Conservation (phyloP, 495 filamentous ascomycete genomes). For the Tuber brumale region DNA sequence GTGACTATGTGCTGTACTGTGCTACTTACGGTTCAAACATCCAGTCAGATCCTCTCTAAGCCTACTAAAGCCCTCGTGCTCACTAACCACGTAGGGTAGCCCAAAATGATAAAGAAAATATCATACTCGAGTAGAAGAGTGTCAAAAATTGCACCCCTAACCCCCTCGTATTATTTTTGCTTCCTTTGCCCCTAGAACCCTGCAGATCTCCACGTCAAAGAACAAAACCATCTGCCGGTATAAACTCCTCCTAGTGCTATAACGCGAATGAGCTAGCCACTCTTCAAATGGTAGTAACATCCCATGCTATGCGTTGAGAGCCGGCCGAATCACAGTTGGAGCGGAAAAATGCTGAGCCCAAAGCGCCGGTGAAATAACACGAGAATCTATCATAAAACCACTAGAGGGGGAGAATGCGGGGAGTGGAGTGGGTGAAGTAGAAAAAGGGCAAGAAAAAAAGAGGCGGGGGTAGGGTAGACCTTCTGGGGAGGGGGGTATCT, state of each 20-base stretch:
- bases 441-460: neutral
- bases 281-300: neutral
- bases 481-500: neutral
- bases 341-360: conserved; percentile 3
- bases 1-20: neutral
- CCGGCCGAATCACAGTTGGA: conserved; percentile 3
- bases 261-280: neutral
- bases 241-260: neutral
- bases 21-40: neutral
- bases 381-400: conserved; percentile 1
- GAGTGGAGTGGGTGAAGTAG: neutral
- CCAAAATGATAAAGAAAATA: neutral
- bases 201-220: conserved; percentile 1
- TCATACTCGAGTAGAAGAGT: neutral
- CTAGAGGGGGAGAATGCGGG: neutral
- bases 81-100: conserved; percentile 2
- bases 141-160: conserved; percentile 4
- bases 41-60: neutral
- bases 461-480: neutral
- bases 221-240: neutral
- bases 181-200: neutral
- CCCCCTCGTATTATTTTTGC: neutral
- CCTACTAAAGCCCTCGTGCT: neutral
- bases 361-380: neutral
- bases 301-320: neutral